phyloP scores from a whole-genome alignment of 23 red algal genomes.

The Gracilaria gracilis region DNA sequence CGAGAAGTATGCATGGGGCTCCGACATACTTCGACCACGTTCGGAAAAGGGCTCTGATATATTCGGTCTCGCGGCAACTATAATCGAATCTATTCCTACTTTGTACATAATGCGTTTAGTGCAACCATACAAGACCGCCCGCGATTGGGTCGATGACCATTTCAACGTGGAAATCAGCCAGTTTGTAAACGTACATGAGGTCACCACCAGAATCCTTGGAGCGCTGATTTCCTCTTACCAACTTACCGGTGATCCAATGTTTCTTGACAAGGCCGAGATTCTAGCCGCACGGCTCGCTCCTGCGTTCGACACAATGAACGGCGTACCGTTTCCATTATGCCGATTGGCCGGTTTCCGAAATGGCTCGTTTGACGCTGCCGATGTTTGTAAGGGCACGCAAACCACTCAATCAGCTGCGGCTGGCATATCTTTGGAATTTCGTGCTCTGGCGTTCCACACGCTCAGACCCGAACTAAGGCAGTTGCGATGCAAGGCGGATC shows the following conservation, averaged over 20 bases:
- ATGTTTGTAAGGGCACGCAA: conserved; percentile 25
- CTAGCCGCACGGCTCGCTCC: conserved; percentile 52
- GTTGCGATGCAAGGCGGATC: conserved; percentile 58
- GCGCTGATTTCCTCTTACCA: conserved; percentile 73
- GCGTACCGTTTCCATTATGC: conserved; percentile 49
- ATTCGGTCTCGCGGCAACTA: conserved; percentile 67
- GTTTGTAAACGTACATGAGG: conserved; percentile 72
- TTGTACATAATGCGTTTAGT: conserved; percentile 81
- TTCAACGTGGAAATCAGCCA: conserved; percentile 43
- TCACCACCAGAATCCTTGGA: conserved; percentile 80
- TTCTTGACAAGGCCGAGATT: conserved; percentile 77
- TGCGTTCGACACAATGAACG: conserved; percentile 58
- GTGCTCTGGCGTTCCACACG: conserved; percentile 47
- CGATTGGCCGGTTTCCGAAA: conserved; percentile 13
- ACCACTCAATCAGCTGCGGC: conserved; percentile 23
- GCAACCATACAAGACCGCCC: conserved; percentile 48
- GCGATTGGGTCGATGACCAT: conserved; percentile 58
- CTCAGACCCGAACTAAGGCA: conserved; percentile 18
- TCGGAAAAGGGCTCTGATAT: conserved; percentile 23
- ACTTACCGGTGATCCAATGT: conserved; percentile 70
- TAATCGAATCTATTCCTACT: conserved; percentile 79
- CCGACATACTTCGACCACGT: conserved; percentile 71
- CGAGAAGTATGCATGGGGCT: conserved; percentile 58
- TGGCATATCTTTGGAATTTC: conserved; percentile 49
- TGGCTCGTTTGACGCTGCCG: conserved; percentile 5